Base-by-base conservation (phyloP, 73 alveolate species). In the Paramecium primaurelia region DNA sequence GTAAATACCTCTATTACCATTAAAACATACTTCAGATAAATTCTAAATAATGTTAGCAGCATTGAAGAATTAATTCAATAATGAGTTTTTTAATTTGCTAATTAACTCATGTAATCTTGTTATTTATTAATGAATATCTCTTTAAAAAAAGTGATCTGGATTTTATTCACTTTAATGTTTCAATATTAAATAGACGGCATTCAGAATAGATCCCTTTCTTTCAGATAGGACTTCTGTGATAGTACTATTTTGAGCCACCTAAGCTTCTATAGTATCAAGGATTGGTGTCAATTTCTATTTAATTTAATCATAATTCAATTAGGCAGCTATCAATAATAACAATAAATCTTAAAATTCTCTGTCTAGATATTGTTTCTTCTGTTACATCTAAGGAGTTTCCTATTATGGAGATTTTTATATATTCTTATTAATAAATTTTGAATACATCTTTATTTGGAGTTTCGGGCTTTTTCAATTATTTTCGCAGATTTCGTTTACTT, bases 111-210 rank as follows among this genome's bases (percentile, higher is more conserved):
- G 73, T 49, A 80, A 26, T 49, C 75, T 80, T 25, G 47, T 28
- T 42, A 80, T 80, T 80, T 42, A 80, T 22, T 45, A 45, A 22
- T 42, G 47, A 26, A 80, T 80, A 44, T 80, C 91, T 12, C 91
- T 14, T 49, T 80, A 80, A 80, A 80, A 80, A 47, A 80, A 80
- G 49, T 80, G 91, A 80, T 80, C 91, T 80, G 91, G 91, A 44
- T 80, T 80, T 47, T 80, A 80, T 80, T 80, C 91, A n/a, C 77
- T 45, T 45, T 80, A 12, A 11, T 80, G 91, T 49, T 80, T 80
- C 30, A 80, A 80, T 22, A 80, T 80, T 64, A 80, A 40, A 80
- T 45, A 80, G 26, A 80, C 91, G 4, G 91, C 91, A 80, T 80
- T 80, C 4, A 80, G 30, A 2, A 80, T 80, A 2, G 91, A 80